Evolutionary conservation across 2,329 filamentous ascomycete genomes (phyloP).

Genomic region (Monosporascus sp.): DNA sequence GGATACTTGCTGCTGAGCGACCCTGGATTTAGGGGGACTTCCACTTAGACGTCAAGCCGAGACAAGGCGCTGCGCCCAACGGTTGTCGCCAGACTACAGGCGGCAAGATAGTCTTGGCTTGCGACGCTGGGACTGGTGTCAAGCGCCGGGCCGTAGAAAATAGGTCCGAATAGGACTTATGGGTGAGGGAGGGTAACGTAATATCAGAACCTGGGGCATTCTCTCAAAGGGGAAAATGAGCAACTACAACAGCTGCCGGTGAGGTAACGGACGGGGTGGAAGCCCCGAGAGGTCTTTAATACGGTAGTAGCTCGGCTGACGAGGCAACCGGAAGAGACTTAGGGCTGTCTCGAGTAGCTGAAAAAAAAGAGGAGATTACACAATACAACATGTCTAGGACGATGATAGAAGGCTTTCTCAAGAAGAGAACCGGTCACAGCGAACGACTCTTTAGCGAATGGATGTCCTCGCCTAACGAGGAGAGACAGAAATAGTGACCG

Average conservation of each 20-base stretch:
- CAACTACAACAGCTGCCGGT: background rate
- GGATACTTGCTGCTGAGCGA: background rate
- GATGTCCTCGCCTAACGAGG: background rate
- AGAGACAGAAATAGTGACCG: background rate
- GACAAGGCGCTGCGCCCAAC: background rate
- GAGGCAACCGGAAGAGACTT: background rate
- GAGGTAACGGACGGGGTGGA: background rate
- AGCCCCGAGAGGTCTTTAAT: background rate
- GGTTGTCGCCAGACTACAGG: background rate
- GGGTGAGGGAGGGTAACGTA: background rate
- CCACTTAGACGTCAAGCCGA: background rate
- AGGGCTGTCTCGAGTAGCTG: background rate
- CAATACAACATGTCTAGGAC: background rate
- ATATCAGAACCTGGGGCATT: background rate
- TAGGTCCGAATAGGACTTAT: background rate
- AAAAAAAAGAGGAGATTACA: background rate
- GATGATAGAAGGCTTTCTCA: background rate
- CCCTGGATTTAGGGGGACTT: background rate
- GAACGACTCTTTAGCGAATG: background rate
- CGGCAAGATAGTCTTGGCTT: background rate
- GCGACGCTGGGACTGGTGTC: background rate
- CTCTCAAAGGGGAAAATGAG: background rate
- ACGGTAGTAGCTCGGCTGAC: background rate
- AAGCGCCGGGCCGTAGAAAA: background rate
- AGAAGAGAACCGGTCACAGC: background rate